Evolutionary conservation across 2,329 filamentous ascomycete species (phyloP), one percentile per base, ranked within the genome.

Genomic region (Phaeophleospora eucalypticola): DNA sequence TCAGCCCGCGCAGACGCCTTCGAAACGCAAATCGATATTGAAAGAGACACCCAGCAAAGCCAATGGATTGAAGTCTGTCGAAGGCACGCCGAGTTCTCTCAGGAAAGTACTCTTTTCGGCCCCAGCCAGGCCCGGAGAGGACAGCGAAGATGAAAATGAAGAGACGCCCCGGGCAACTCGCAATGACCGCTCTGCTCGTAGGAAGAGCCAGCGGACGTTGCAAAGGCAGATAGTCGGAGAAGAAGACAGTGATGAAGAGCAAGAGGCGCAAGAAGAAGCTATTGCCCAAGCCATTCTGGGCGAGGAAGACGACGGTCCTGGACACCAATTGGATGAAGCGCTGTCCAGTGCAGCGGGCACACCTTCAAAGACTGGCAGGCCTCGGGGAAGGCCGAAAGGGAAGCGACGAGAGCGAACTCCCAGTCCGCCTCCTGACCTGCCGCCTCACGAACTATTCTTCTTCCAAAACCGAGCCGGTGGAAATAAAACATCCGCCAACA

Each of bases 391-490:
- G 60, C 80, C 80, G 0, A 81, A 79, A 56, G 74, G 74, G 47
- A 73, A 53, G 44, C 52, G 59, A 67, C 58, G 78, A 45, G 80
- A 82, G 59, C 81, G 80, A 46, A 88, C 86, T 4, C 86, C 87
- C 1, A 89, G 86, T 4, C 89, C 89, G 2, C 87, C 90, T 15
- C 79, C 82, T 43, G 81, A 95, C 59, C 77, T 97, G 2, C 87
- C 90, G 4, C 77, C 90, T 0, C 88, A 96, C 62, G 93, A 97
- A 66, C 80, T 86, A 56, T 98, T 94, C 71, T 97, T 98, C 67
- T 87, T 85, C 62, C 88, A 97, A 62, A 96, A 95, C 64, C 84
- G 88, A 39, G 83, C 87, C 0, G 89, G 88, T 2, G 79, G 82
- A 3, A 76, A 81, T 36, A 90, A 90, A 68, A 95, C 91, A 0